phyloP scores from a whole-genome alignment of 768 basidiomycete genomes.

The Holtermanniella nyarrowii region DNA sequence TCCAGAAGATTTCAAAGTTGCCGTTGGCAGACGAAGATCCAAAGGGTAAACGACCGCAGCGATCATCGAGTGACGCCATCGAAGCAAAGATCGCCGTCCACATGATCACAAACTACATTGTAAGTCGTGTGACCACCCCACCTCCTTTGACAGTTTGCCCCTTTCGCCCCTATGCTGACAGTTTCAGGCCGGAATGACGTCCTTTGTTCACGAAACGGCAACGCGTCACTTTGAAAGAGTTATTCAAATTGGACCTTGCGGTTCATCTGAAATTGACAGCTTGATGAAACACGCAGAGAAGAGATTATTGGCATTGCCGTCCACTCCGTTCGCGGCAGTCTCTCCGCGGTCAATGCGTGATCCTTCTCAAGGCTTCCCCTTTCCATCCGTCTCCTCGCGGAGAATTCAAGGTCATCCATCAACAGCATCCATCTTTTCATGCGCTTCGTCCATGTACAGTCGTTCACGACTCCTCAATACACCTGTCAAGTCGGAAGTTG shows the following conservation, averaged over 20 bases:
- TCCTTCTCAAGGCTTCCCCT: not conserved
- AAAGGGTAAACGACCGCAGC: too few species aligned
- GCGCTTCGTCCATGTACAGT: not conserved
- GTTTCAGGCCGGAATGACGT: not conserved
- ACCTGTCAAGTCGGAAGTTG: not conserved
- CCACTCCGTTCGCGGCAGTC: too few species aligned
- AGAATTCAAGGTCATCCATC: not conserved
- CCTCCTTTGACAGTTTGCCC: not conserved
- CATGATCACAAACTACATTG: constrained; percentile 27
- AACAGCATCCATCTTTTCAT: not conserved
- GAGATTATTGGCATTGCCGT: constrained; percentile 4
- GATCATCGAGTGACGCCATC: not conserved
- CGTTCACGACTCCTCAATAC: not conserved
- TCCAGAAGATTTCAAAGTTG: not conserved
- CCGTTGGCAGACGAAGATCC: too few species aligned
- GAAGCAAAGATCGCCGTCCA: not conserved
- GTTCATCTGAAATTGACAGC: constrained; percentile 16
- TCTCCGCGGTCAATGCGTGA: too few species aligned
- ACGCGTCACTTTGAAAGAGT: constrained; percentile 16
- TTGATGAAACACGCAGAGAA: constrained; percentile 24
- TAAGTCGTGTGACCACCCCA: constrained; percentile 7
- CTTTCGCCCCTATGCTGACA: not conserved
- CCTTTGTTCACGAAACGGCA: not conserved
- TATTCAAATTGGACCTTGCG: constrained; percentile 9
- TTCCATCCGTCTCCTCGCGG: not conserved